Conservation (phyloP, 345 rosid genomes). For the Brassica nigra region DNA sequence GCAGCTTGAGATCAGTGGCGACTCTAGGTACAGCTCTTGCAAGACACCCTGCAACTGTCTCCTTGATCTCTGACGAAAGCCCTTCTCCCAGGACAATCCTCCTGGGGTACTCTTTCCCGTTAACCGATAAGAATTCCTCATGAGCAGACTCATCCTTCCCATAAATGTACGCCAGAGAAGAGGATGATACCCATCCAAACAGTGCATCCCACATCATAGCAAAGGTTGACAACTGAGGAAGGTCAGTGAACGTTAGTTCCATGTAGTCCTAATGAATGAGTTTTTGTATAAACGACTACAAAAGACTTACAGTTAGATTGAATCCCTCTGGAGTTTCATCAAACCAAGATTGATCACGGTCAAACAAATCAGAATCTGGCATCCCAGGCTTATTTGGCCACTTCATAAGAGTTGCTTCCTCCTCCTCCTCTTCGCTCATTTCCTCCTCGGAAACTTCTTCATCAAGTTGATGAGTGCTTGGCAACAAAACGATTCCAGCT, state of each 20-base stretch:
- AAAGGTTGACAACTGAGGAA: slow-evolving; percentile 70
- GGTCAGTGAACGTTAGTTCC: slow-evolving; percentile 11
- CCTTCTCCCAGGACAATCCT: slow-evolving; percentile 61
- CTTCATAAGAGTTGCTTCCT: slow-evolving; percentile 51
- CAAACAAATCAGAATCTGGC: slow-evolving; percentile 58
- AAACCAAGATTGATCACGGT: slow-evolving; percentile 81
- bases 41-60: slow-evolving; percentile 73
- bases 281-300: slow-evolving; percentile 2
- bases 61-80: slow-evolving; percentile 83
- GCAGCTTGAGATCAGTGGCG: slow-evolving; percentile 63
- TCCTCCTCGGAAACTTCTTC: slow-evolving; percentile 37
- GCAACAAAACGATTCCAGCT: slow-evolving; percentile 74
- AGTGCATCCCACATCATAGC: slow-evolving; percentile 88
- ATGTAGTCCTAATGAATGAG: neutral
- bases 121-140: slow-evolving; percentile 66
- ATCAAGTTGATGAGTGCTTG: slow-evolving; percentile 46
- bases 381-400: slow-evolving; percentile 71
- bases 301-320: slow-evolving; percentile 61
- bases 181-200: slow-evolving; percentile 89
- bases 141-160: slow-evolving; percentile 74
- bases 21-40: slow-evolving; percentile 80
- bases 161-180: slow-evolving; percentile 82
- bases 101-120: slow-evolving; percentile 68
- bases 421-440: slow-evolving; percentile 11
- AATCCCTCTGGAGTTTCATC: slow-evolving; percentile 87